These are phyloP conservation scores for Cladosporium sp. DNA, from an alignment of 2,329 filamentous ascomycete species.

Conservation along the genomic window DNA sequence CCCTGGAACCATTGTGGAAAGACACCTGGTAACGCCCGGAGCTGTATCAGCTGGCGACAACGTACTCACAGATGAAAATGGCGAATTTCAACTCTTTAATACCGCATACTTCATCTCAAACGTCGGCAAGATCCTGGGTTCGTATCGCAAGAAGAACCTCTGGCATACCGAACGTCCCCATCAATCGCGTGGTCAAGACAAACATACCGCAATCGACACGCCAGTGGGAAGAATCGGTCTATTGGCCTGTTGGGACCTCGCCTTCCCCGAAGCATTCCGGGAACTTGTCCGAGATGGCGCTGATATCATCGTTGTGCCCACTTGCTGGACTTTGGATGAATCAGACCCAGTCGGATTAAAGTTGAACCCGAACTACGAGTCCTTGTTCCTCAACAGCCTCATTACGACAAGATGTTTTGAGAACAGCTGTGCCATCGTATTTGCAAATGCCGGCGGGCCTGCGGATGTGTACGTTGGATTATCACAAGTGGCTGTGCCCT, in stretches of 20 bases:
- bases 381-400: conserved; percentile 61
- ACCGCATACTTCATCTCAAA: conserved; percentile 61
- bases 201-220: conserved; percentile 51
- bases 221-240: conserved; percentile 63
- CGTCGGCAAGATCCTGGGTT: conserved; percentile 99
- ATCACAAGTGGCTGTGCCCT: conserved; percentile 65
- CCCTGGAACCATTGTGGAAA: neutral
- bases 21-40: neutral
- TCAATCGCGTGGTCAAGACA: conserved; percentile 40
- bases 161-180: conserved; percentile 82
- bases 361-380: conserved; percentile 60
- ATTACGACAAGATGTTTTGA: conserved; percentile 65
- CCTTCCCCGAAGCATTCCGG: conserved; percentile 73
- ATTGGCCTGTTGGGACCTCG: conserved; percentile 74
- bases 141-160: conserved; percentile 99
- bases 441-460: conserved; percentile 65
- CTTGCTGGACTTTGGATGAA: conserved; percentile 59
- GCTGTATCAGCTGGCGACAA: neutral
- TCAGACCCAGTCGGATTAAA: conserved; percentile 49
- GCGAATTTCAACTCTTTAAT: conserved; percentile 48
- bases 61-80: conserved; percentile 44
- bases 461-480: conserved; percentile 55
- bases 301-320: conserved; percentile 65
- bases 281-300: conserved; percentile 66
- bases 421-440: conserved; percentile 66